phyloP scores from a whole-genome alignment of 2,329 filamentous ascomycete genomes.

The Nothopassalora personata region DNA sequence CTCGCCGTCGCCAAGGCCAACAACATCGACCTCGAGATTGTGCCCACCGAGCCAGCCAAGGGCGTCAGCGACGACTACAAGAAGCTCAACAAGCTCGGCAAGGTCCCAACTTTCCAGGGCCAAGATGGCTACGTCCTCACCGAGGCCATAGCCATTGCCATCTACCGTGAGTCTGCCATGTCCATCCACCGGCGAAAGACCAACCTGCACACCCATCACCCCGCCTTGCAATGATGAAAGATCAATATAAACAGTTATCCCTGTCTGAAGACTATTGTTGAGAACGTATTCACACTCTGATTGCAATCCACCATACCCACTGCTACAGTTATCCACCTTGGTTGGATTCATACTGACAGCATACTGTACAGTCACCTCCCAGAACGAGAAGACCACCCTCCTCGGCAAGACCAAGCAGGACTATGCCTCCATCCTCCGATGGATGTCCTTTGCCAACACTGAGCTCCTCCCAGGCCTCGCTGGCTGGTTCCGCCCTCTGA shows the following conservation, averaged over 20 bases:
- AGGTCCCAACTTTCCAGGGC: constrained; percentile 89
- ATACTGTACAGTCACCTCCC: constrained; percentile 72
- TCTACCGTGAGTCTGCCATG: constrained; percentile 74
- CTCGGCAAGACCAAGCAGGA: constrained; percentile 99
- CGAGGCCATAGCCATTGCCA: constrained; percentile 89
- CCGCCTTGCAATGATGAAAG: constrained; percentile 61
- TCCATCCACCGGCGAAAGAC: not conserved
- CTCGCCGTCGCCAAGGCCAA: constrained; percentile 96
- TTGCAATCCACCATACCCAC: constrained; percentile 13
- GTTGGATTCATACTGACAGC: constrained; percentile 2
- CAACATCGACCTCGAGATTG: constrained; percentile 82
- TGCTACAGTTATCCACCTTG: constrained; percentile 8
- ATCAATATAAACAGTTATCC: constrained; percentile 83
- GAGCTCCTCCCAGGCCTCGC: constrained; percentile 72
- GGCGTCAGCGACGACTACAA: constrained; percentile 69
- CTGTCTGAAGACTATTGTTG: constrained; percentile 96
- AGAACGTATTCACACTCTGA: constrained; percentile 81
- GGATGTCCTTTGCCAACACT: constrained; percentile 94
- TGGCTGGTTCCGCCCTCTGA: constrained; percentile 79
- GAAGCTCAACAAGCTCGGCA: constrained; percentile 80
- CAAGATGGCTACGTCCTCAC: constrained; percentile 83
- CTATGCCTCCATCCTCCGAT: constrained; percentile 95
- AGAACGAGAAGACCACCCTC: constrained; percentile 99
- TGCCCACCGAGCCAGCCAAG: constrained; percentile 62
- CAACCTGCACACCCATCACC: constrained; percentile 6